Conservation (phyloP, 2,329 filamentous ascomycete species). For the Emergomyces pasteurianus region DNA sequence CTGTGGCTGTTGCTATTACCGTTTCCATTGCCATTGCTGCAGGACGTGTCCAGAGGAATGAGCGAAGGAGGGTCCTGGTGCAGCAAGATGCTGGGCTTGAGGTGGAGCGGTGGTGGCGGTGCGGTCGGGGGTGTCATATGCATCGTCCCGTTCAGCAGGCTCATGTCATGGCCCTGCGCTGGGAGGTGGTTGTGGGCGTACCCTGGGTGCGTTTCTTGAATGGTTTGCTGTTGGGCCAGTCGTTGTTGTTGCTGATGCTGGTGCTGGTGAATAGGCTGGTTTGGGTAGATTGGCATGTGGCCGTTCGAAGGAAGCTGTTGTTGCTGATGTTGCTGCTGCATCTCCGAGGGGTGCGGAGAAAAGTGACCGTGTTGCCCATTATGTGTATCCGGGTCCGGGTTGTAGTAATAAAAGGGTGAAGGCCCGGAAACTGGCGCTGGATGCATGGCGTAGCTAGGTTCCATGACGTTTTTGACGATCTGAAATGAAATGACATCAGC, state of each 20-base stretch:
- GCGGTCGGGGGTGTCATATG: conserved; percentile 56
- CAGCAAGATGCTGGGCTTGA: conserved; percentile 62
- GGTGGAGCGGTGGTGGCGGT: conserved; percentile 59
- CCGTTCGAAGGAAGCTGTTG: conserved; percentile 14
- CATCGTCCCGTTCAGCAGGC: background rate
- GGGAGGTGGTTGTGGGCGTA: conserved; percentile 29
- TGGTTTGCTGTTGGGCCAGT: background rate
- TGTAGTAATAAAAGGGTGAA: conserved; percentile 79
- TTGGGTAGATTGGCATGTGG: conserved; percentile 20
- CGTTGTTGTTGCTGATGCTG: conserved; percentile 24
- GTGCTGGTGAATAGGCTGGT: conserved; percentile 32
- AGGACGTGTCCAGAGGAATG: conserved; percentile 62
- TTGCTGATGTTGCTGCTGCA: conserved; percentile 18
- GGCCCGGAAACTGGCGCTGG: conserved; percentile 40
- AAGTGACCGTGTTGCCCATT: conserved; percentile 66
- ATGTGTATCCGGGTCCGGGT: conserved; percentile 61
- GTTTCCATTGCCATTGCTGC: conserved; percentile 36
- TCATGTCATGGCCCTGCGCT: conserved; percentile 41
- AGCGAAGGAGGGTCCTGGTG: conserved; percentile 44
- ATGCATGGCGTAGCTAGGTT: conserved; percentile 46
- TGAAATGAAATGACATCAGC: background rate
- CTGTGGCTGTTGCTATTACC: background rate
- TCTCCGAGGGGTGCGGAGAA: conserved; percentile 48
- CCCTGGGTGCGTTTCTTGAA: background rate
- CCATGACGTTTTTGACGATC: conserved; percentile 42